Conservation (phyloP, 2,329 filamentous ascomycete genomes). For the Mariannaea sp. region DNA sequence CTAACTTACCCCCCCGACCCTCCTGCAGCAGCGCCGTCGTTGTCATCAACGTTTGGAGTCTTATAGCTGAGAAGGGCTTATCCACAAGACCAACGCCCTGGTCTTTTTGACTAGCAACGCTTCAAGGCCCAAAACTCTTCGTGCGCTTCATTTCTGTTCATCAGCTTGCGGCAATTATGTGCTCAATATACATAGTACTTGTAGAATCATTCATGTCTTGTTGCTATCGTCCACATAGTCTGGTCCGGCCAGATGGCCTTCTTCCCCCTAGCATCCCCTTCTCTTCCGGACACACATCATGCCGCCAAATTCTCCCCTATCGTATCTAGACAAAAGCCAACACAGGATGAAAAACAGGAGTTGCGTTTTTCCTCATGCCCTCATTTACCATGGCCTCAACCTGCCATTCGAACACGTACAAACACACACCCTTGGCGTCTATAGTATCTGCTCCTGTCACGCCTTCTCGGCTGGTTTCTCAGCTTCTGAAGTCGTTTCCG, state of each 20-base stretch:
- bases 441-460: background rate
- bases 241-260: background rate
- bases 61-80: conserved; percentile 11
- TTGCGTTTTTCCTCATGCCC: background rate
- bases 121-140: background rate
- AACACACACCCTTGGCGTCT: background rate
- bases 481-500: conserved; percentile 27
- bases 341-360: background rate
- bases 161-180: conserved; percentile 7
- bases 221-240: conserved; percentile 1
- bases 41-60: conserved; percentile 2
- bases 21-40: background rate
- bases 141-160: background rate
- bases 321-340: conserved; percentile 15
- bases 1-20: too few species aligned
- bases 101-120: background rate
- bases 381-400: background rate
- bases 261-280: background rate
- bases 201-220: conserved; percentile 10
- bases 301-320: background rate
- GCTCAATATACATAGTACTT: conserved; percentile 15
- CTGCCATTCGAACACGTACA: background rate
- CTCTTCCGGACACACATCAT: background rate
- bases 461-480: conserved; percentile 24
- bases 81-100: conserved; percentile 8